Conservation (phyloP, 768 basidiomycete species). For the Tylopilus sp. region DNA sequence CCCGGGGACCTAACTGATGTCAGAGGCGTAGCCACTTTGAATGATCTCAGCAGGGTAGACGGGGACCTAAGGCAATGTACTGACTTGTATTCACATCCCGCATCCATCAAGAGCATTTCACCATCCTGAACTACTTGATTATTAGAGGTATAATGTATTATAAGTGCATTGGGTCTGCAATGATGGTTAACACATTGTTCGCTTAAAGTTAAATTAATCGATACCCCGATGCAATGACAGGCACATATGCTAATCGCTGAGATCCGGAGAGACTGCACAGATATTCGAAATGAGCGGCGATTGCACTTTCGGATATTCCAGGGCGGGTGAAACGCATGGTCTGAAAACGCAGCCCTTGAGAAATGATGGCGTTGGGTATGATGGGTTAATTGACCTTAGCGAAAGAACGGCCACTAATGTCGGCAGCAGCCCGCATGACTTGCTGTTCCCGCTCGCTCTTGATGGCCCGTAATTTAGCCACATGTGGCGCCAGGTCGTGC, state of each 20-base stretch:
- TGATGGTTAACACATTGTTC: background rate
- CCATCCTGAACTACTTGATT: constrained; percentile 67
- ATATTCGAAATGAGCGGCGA: constrained; percentile 89
- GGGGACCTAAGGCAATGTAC: constrained; percentile 18
- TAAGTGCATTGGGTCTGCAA: constrained; percentile 75
- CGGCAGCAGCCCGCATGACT: constrained; percentile 82
- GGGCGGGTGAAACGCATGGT: constrained; percentile 76
- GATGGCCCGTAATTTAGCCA: constrained; percentile 68
- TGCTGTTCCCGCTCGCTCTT: constrained; percentile 78
- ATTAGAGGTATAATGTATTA: constrained; percentile 94
- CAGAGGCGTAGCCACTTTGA: constrained; percentile 89
- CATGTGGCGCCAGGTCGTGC: constrained; percentile 57
- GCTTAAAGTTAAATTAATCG: background rate
- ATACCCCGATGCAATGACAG: constrained; percentile 94
- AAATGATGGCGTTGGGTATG: background rate
- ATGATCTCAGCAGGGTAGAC: constrained; percentile 3
- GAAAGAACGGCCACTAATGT: constrained; percentile 83
- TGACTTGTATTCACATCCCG: constrained; percentile 90
- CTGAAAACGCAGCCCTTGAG: constrained; percentile 34
- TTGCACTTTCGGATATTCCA: constrained; percentile 53
- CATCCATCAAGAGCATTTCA: constrained; percentile 85
- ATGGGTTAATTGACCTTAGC: constrained; percentile 55
- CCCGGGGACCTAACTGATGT: constrained; percentile 66
- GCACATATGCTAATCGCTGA: constrained; percentile 92
- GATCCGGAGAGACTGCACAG: constrained; percentile 74